Evolutionary conservation across 495 filamentous ascomycete genomes (phyloP), one percentile per base, ranked within the genome.

Genomic region (Peziza echinospora): DNA sequence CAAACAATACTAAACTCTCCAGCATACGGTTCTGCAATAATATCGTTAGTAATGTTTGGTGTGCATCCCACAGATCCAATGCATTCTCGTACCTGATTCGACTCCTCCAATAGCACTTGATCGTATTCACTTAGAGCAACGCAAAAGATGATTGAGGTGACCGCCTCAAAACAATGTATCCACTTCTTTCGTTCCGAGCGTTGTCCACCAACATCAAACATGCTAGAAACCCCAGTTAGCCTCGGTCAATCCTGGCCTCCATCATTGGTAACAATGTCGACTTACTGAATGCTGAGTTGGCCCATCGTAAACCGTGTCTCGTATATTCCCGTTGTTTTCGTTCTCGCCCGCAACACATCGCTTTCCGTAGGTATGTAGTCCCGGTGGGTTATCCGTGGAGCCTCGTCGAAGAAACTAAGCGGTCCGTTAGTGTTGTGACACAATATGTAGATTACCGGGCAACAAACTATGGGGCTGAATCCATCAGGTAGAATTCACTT

Each of bases 141-240:
- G 55, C 89, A 96, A 67, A 97, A 97, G 55, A 97, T 96, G 63
- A 97, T 97, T n/a, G 89, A 97, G 8, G 89, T 97, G 52, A 97
- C 89, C 53, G 94, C 93, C 62, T 97, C 89, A 61, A 97, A 97
- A 67, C 89, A 97, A 65, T 97, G 89, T 56, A 97, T 97, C 89
- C 89, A 97, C 65, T 97, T 97, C 66, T 97, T 97, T 46, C 89
- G 75, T 62, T 97, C 89, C 62, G 85, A 93, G 53, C 89, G 69
- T 65, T 97, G 89, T 25, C 89, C 89, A 48, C 89, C 89, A 19
- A 97, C 89, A 62, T 97, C 89, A 60, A 97, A 97, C 89, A 97
- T 97, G 69, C 85, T 93, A 52, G 44, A 55, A 43, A 26, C 49
- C 17, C 47, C n/a, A n/a, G n/a, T n/a, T n/a, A n/a, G n/a, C n/a